Evolutionary conservation across 2,329 filamentous ascomycete genomes (phyloP).

Genomic region (Trichophyton simii): DNA sequence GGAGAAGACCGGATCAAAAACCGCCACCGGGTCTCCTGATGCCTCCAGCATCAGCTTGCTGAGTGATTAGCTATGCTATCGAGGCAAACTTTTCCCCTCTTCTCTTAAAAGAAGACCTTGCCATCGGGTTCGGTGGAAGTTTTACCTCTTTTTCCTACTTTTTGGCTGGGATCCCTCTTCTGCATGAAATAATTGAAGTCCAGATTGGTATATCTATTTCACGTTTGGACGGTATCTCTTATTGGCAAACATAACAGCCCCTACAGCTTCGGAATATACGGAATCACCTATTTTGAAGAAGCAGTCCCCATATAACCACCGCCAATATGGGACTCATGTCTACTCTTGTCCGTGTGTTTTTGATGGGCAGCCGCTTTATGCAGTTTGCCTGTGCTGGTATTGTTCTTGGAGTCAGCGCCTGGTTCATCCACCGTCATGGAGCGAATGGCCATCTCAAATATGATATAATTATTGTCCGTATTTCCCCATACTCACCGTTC

Average conservation of each 20-base stretch:
- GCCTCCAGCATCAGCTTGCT: not conserved
- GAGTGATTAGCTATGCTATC: not conserved
- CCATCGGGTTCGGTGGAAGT: not conserved
- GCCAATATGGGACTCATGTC: not conserved
- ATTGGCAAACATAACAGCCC: not conserved
- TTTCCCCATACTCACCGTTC: not conserved
- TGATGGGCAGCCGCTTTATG: slow-evolving; percentile 16
- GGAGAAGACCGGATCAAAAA: not conserved
- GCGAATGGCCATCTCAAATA: slow-evolving; percentile 27
- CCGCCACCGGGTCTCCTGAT: not conserved
- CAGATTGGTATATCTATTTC: not conserved
- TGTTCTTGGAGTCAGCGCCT: slow-evolving; percentile 31
- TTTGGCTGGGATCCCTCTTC: not conserved
- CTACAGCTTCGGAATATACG: not conserved
- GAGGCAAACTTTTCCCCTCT: not conserved
- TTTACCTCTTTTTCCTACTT: not conserved
- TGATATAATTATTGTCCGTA: slow-evolving; percentile 29
- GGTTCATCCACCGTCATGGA: slow-evolving; percentile 26
- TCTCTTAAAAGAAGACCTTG: slow-evolving; percentile 1
- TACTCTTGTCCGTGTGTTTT: not conserved
- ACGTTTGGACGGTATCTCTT: no score
- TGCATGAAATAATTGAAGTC: not conserved
- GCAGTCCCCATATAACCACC: not conserved
- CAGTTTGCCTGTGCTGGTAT: slow-evolving; percentile 31
- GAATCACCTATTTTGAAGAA: not conserved